Conservation (phyloP, 2,329 filamentous ascomycete genomes). For the Claviceps monticola region DNA sequence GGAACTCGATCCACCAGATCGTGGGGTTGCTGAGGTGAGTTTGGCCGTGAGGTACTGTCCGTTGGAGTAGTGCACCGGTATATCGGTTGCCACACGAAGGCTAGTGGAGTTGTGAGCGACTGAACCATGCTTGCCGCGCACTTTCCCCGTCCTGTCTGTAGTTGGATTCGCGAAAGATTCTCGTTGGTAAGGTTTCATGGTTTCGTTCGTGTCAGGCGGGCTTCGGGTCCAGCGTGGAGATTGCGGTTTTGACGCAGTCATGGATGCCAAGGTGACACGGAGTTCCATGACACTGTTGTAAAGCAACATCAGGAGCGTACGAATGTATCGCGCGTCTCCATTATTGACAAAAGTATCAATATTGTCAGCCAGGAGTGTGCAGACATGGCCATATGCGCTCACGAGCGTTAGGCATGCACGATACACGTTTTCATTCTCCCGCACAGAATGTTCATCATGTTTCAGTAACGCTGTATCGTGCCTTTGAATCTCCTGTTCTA, state of each 20-base stretch:
- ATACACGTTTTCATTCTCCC: conserved; percentile 50
- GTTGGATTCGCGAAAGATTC: conserved; percentile 41
- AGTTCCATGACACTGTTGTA: conserved; percentile 58
- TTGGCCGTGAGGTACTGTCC: conserved; percentile 35
- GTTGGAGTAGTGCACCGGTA: conserved; percentile 32
- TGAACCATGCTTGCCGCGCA: conserved; percentile 21
- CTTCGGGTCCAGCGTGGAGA: conserved; percentile 7
- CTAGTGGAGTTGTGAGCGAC: conserved; percentile 36
- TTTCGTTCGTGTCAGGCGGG: conserved; percentile 25
- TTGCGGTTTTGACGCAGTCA: conserved; percentile 14
- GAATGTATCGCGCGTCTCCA: conserved; percentile 52
- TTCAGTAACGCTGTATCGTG: conserved; percentile 37
- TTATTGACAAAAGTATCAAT: conserved; percentile 52
- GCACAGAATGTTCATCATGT: conserved; percentile 31
- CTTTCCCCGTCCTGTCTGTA: conserved; percentile 28
- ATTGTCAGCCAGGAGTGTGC: conserved; percentile 44
- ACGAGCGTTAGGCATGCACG: conserved; percentile 49
- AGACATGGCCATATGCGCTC: conserved; percentile 51
- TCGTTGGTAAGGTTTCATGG: conserved; percentile 34
- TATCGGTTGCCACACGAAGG: conserved; percentile 42
- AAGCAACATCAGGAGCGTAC: conserved; percentile 46
- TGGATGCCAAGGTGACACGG: conserved; percentile 35
- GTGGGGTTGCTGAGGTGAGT: conserved; percentile 52
- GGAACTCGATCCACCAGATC: conserved; percentile 69
- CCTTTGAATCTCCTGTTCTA: conserved; percentile 50